Conservation (phyloP, 2,329 filamentous ascomycete genomes). For the Pestalotiopsis sp. region DNA sequence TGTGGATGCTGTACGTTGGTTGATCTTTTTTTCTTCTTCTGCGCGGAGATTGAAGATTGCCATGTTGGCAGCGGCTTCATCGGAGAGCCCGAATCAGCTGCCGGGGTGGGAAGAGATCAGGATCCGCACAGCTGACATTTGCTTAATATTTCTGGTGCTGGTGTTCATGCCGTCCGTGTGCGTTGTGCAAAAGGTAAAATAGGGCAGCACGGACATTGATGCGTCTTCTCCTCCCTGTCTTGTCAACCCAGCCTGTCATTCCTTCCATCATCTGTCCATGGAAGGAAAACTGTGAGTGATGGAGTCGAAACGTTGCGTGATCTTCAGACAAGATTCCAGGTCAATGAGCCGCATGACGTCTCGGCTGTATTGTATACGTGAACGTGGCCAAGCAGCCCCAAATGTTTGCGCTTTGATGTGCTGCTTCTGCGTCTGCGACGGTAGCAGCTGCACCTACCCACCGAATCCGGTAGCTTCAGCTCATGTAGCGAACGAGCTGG, state of each 20-base stretch:
- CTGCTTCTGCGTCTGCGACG: neutral
- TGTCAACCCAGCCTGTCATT: neutral
- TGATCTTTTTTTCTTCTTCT: neutral
- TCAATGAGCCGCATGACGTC: conserved; percentile 4
- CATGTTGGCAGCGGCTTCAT: neutral
- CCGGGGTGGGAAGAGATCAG: neutral
- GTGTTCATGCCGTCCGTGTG: neutral
- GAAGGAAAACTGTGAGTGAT: neutral
- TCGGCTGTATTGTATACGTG: neutral
- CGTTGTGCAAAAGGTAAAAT: neutral
- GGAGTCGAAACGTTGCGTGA: neutral
- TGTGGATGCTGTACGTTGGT: neutral
- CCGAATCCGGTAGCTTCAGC: neutral
- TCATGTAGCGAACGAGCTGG: neutral
- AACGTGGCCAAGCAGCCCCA: neutral
- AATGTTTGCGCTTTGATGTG: neutral
- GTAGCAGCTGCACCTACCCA: neutral
- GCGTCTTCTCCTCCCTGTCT: neutral
- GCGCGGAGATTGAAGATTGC: neutral
- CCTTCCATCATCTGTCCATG: neutral
- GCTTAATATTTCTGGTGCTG: neutral
- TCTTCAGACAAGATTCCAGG: neutral
- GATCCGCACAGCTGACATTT: neutral
- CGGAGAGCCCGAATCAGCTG: neutral
- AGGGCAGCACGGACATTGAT: neutral